phyloP scores from a whole-genome alignment of 768 basidiomycete species.

The Filobasidium floriforme region DNA sequence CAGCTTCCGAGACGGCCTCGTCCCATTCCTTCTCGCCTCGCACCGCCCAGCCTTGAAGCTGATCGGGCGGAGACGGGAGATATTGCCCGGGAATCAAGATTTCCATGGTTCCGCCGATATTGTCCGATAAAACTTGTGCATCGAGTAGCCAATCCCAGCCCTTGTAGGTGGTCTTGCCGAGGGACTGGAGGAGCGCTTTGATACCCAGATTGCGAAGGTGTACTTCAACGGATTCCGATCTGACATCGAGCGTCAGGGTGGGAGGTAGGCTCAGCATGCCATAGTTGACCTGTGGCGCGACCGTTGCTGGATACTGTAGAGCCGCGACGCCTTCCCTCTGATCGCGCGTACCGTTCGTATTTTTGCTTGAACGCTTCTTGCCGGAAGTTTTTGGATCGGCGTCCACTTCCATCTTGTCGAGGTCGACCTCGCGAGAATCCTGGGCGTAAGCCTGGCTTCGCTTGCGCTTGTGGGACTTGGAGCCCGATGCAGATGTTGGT shows the following conservation, averaged over 20 bases:
- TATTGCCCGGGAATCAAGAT: slow-evolving; percentile 32
- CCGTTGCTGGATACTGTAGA: background rate
- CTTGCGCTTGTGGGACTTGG: slow-evolving; percentile 19
- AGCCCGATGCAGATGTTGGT: background rate
- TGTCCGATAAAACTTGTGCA: slow-evolving; percentile 3
- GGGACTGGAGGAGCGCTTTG: slow-evolving; percentile 25
- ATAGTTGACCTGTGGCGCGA: slow-evolving; percentile 20
- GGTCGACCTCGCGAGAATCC: background rate
- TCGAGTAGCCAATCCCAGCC: slow-evolving; percentile 32
- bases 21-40: slow-evolving; percentile 37
- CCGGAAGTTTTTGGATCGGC: background rate
- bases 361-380: slow-evolving; percentile 21
- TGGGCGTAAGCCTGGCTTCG: slow-evolving; percentile 13
- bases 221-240: slow-evolving; percentile 30
- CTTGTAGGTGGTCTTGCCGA: slow-evolving; percentile 27
- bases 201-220: slow-evolving; percentile 31
- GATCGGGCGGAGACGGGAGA: slow-evolving; percentile 19
- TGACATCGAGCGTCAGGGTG: slow-evolving; percentile 30
- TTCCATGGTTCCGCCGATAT: slow-evolving; percentile 31
- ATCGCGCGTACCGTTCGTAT: slow-evolving; percentile 23
- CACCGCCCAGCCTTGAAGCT: slow-evolving; percentile 28
- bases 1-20: slow-evolving; percentile 20
- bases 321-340: slow-evolving; percentile 14
- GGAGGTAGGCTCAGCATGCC: slow-evolving; percentile 22
- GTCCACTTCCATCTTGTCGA: slow-evolving; percentile 13